Evolutionary conservation across 768 basidiomycete species (phyloP), one percentile per base, ranked within the genome.

Genomic region (Solioccasus polychromus): DNA sequence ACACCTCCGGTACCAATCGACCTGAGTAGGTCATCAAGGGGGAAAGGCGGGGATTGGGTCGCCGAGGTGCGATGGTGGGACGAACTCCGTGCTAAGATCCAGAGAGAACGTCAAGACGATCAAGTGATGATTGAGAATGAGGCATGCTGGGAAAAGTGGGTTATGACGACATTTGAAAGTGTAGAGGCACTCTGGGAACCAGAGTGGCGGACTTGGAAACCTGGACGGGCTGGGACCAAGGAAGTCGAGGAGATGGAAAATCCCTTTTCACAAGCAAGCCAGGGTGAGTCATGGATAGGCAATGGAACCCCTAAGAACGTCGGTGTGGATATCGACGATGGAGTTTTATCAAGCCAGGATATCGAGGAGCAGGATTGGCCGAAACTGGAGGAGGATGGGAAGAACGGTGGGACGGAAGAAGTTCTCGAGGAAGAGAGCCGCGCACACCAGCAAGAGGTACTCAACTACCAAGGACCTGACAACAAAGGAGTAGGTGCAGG

Each of bases 121-220:
- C 45, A 59, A 18, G 48, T 47, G 37, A 52, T 60, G 28, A 52
- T 59, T 4, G 52, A 61, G 35, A 44, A 37, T 19, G 60, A 48
- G 23, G 54, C 51, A 23, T 59, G 66, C 15, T 92, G 89, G 90
- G 82, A 86, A 56, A 70, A 70, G 50, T 83, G 78, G 75, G 79
- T 89, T 23, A 86, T 89, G 82, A 87, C 92, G 7, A 80, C 87
- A 0, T 97, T 96, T 58, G 86, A 96, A 67, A 94, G 92, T 54
- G 73, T 88, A 20, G 88, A 94, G 66, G 86, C 83, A 1, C 73
- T 93, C 9, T 96, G 92, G 92, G 83, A 87, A 35, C 66, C 75
- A 28, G 53, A 72, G 43, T 77, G 73, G 62, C 80, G 68, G 59
- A 70, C 68, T 9, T 85, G 85, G 84, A 78, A 64, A 58, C 80